Conservation (phyloP, 345 rosid species). For the Ceriops zippeliana region DNA sequence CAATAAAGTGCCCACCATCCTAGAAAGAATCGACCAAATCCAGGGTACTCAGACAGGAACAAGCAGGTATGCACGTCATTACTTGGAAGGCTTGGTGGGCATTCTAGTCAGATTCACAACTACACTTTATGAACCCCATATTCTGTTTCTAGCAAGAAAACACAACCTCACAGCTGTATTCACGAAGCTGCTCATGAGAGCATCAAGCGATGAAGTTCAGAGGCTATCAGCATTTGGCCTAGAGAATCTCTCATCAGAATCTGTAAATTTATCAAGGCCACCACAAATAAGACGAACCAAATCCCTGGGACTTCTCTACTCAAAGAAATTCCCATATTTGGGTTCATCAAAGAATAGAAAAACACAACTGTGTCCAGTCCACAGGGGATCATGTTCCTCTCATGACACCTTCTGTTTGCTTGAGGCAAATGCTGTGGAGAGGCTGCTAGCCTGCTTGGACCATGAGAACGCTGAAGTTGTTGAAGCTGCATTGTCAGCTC, state of each 20-base stretch:
- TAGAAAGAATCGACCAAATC: constrained; percentile 47
- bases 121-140: constrained; percentile 68
- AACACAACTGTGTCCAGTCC: constrained; percentile 52
- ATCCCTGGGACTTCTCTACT: constrained; percentile 37
- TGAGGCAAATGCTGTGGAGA: constrained; percentile 75
- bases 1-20: constrained; percentile 49
- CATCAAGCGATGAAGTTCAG: constrained; percentile 80
- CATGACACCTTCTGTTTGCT: constrained; percentile 76
- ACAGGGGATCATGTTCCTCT: constrained; percentile 80
- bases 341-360: constrained; percentile 46
- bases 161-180: constrained; percentile 66
- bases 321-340: constrained; percentile 43
- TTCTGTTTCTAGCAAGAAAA: constrained; percentile 55
- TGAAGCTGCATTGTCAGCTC: constrained; percentile 75
- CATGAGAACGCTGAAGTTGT: constrained; percentile 73
- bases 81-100: constrained; percentile 78
- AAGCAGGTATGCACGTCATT: constrained; percentile 59
- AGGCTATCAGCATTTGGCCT: constrained; percentile 73
- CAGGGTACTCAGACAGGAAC: constrained; percentile 58
- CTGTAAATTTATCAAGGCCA: constrained; percentile 51
- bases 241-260: constrained; percentile 73
- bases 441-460: constrained; percentile 64
- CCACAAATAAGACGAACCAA: constrained; percentile 43
- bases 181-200: constrained; percentile 64
- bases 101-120: constrained; percentile 83